These are phyloP conservation scores for Fragilaria crotonensis DNA, from an alignment of 108 stramenopile genomes.

Conservation along the genomic window DNA sequence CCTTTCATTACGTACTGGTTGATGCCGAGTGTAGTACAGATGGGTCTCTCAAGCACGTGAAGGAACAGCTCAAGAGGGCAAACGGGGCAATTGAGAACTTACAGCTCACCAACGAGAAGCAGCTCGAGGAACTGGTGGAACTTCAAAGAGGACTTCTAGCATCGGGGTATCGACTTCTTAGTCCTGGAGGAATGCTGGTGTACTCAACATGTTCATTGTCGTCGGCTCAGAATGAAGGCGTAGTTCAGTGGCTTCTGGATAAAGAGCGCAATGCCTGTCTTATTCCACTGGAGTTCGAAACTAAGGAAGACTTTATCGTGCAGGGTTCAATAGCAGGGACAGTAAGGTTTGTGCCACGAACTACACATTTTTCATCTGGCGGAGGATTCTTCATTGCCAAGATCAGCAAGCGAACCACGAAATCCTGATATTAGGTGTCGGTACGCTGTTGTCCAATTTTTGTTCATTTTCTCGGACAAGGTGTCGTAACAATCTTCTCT, in stretches of 20 bases:
- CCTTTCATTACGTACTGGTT: slow-evolving; percentile 84
- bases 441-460: too few relatives aligned
- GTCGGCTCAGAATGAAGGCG: slow-evolving; percentile 79
- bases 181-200: slow-evolving; percentile 73
- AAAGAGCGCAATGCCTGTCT: slow-evolving; percentile 26
- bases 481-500: too few relatives aligned
- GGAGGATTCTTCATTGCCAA: slow-evolving; percentile 70
- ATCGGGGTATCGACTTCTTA: slow-evolving; percentile 71
- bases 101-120: slow-evolving; percentile 23
- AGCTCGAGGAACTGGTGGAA: slow-evolving; percentile 58
- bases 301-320: slow-evolving; percentile 14
- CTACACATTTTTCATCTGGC: slow-evolving; percentile 18
- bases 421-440: too few relatives aligned
- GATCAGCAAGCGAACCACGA: slow-evolving; percentile 23
- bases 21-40: slow-evolving; percentile 95
- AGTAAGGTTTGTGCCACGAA: slow-evolving; percentile 47
- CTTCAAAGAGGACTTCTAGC: slow-evolving; percentile 67
- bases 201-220: slow-evolving; percentile 91
- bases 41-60: slow-evolving; percentile 74
- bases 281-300: slow-evolving; percentile 52
- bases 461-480: too few relatives aligned
- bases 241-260: slow-evolving; percentile 72
- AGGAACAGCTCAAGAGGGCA: slow-evolving; percentile 29
- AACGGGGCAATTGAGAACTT: slow-evolving; percentile 18
- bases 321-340: slow-evolving; percentile 45